Conservation (phyloP, 768 basidiomycete genomes). For the Mycena haematopus region DNA sequence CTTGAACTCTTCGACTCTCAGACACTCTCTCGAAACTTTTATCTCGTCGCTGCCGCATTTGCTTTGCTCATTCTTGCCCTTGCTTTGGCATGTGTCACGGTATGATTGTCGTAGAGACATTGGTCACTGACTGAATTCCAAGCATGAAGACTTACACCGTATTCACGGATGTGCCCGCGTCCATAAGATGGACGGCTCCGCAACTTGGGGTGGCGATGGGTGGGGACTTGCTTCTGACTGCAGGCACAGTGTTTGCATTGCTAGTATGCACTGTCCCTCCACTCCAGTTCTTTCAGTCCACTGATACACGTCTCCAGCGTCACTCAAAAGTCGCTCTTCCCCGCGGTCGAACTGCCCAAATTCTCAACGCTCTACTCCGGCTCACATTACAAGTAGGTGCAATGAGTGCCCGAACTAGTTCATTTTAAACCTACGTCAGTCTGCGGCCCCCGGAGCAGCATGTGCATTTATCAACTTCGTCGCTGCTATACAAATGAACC, state of each 20-base stretch:
- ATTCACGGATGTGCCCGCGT: background rate
- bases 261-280: background rate
- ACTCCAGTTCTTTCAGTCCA: background rate
- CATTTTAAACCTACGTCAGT: background rate
- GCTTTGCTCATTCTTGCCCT: background rate
- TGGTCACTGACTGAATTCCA: background rate
- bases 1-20: background rate
- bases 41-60: background rate
- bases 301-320: background rate
- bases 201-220: background rate
- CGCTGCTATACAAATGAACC: background rate
- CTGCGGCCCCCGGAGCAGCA: background rate
- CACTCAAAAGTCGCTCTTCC: background rate
- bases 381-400: background rate
- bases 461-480: background rate
- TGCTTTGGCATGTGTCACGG: background rate
- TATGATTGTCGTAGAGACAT: background rate
- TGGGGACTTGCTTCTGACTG: background rate
- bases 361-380: background rate
- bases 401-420: no score
- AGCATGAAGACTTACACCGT: background rate
- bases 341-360: background rate
- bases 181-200: background rate
- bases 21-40: background rate
- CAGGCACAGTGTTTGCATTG: background rate